These are phyloP conservation scores for Elsinoe fawcettii DNA, from an alignment of 2,329 filamentous ascomycete species.

Conservation along the genomic window DNA sequence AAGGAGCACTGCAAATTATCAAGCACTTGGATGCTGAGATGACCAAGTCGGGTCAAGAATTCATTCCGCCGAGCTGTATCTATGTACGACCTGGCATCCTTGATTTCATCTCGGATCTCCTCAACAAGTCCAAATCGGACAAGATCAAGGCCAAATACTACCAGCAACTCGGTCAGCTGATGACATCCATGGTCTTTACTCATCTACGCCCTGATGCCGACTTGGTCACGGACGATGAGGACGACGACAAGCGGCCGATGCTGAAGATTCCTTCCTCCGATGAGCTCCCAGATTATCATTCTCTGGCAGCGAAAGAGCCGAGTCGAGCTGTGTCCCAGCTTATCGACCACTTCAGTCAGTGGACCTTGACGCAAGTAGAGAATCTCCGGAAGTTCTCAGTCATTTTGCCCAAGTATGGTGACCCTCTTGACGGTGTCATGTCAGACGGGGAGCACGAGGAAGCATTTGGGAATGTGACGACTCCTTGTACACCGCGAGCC, in stretches of 20 bases:
- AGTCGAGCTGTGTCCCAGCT: neutral
- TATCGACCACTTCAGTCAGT: neutral
- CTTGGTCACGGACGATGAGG: neutral
- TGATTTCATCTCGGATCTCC: neutral
- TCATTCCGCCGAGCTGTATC: neutral
- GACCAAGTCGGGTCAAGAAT: neutral
- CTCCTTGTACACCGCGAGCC: neutral
- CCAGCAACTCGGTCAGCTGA: neutral
- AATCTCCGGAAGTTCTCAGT: neutral
- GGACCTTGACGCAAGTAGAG: neutral
- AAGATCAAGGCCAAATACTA: neutral
- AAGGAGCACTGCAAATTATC: constrained; percentile 31
- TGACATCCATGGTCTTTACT: neutral
- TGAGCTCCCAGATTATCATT: neutral
- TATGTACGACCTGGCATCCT: constrained; percentile 7
- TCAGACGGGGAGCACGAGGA: neutral
- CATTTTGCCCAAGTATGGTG: neutral
- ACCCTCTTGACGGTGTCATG: neutral
- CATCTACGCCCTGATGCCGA: neutral
- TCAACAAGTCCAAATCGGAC: neutral
- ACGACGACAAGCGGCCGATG: neutral
- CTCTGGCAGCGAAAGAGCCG: neutral
- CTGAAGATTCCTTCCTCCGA: neutral
- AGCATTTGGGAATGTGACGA: neutral
- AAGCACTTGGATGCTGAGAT: constrained; percentile 27